Percentiles rank a stretch among this genome's conserved stretches.
Evolutionary conservation across 371 early-diverging fungal genomes (phyloP).

Genomic region (Cladochytrium tenue): DNA sequence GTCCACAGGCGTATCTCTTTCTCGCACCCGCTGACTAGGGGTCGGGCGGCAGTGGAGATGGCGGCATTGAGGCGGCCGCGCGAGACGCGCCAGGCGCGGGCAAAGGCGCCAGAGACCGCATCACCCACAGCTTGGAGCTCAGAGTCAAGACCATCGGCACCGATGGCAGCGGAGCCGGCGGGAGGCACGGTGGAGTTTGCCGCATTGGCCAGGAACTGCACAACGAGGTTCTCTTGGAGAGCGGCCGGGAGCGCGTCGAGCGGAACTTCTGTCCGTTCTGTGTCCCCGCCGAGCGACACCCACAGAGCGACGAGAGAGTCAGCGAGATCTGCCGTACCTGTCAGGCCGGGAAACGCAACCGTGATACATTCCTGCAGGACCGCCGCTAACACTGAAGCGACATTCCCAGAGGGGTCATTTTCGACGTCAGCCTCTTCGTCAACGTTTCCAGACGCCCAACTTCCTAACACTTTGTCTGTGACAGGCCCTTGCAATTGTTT

Average conservation of each 20-base stretch:
- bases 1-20: neutral
- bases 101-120: neutral
- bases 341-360: neutral
- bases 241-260: neutral
- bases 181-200: too few species aligned
- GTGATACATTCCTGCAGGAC: neutral
- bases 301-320: neutral
- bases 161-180: neutral
- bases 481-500: neutral
- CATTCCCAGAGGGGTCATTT: neutral
- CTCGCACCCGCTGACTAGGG: neutral
- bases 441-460: neutral
- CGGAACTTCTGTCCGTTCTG: neutral
- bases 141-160: neutral
- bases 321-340: neutral
- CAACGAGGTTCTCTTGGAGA: neutral
- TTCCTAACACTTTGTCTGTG: neutral
- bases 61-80: neutral
- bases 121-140: neutral
- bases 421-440: constrained; percentile 11
- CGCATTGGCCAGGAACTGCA: neutral
- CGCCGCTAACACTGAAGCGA: neutral
- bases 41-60: neutral
- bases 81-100: neutral
- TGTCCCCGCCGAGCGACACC: neutral